These are phyloP conservation scores for Pichia nanzhaoensis DNA, from an alignment of 805 yeast species.

Conservation along the genomic window DNA sequence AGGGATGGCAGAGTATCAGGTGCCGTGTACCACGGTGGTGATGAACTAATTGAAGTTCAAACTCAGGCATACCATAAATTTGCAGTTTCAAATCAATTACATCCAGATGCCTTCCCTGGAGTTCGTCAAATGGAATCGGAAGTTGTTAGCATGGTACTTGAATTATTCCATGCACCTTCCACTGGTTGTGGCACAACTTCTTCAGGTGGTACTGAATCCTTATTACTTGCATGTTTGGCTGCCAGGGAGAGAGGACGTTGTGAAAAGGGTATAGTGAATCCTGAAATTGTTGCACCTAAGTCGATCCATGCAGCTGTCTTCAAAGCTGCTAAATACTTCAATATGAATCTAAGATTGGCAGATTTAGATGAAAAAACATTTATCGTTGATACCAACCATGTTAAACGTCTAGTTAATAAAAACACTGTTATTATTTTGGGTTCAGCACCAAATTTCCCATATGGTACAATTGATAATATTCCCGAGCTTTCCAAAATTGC, in stretches of 20 bases:
- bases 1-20: slow-evolving; percentile 82
- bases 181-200: slow-evolving; percentile 74
- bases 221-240: slow-evolving; percentile 76
- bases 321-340: slow-evolving; percentile 87
- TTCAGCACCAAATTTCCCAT: slow-evolving; percentile 96
- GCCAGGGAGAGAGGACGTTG: slow-evolving; percentile 72
- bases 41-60: slow-evolving; percentile 67
- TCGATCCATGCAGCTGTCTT: slow-evolving; percentile 94
- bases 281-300: slow-evolving; percentile 84
- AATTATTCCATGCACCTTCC: slow-evolving; percentile 73
- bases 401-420: slow-evolving; percentile 56
- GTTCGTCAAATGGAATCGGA: slow-evolving; percentile 95
- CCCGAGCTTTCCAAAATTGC: slow-evolving; percentile 63
- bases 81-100: slow-evolving; percentile 88
- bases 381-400: slow-evolving; percentile 59
- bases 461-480: slow-evolving; percentile 91
- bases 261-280: slow-evolving; percentile 52
- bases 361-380: slow-evolving; percentile 56
- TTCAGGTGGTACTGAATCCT: slow-evolving; percentile 94
- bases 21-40: slow-evolving; percentile 95
- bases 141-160: slow-evolving; percentile 84
- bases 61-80: slow-evolving; percentile 67
- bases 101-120: slow-evolving; percentile 96
- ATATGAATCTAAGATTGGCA: slow-evolving; percentile 76
- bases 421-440: slow-evolving; percentile 85